Base-by-base conservation (phyloP, 2,329 filamentous ascomycete species). In the Cytospora mali region DNA sequence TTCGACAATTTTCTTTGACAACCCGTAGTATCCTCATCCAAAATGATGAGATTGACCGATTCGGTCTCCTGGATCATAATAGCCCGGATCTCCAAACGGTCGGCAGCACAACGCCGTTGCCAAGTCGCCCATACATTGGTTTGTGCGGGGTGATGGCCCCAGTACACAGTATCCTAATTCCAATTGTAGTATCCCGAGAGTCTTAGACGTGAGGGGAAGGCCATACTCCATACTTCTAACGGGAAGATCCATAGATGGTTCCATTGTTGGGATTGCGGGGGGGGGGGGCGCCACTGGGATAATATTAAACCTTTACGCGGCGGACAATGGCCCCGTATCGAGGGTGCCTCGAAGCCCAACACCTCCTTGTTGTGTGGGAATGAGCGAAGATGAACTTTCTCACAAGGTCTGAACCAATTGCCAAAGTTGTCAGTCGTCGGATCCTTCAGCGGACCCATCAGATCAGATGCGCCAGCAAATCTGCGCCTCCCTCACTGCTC, bases 381-480 rank as follows among this genome's bases (percentile, higher is more conserved):
- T n/a, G 14, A 39, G 18, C 28, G 10, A 53, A 5, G 16, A 64
- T 64, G 62, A 49, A 54, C 11, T 4, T 23, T 2, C 42, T 58
- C 10, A 39, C 29, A 4, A 58, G 51, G n/a, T 25, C 53, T 4
- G 48, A 18, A 9, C 35, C 35, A 13, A 13, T 54, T 29, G 11
- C 33, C 1, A 58, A 42, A 49, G 39, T 39, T 0, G 13, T 51
- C 1, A 58, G 7, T 6, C 42, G 48, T 10, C 55, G 35, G 2
- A 4, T 50, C 6, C 27, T 50, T n/a, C 52, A 28, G 4, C 51
- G n/a, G n/a, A 21, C 35, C 6, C 29, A 55, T 9, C 50, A 25
- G 3, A 27, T 49, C 11, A 27, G 62, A 1, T 55, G 51, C 7
- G 42, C 46, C 25, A 58, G 54, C 49, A 55, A 39, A 58, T 16